Evolutionary conservation across 768 basidiomycete genomes (phyloP).

Genomic region (Mycena vitilis): DNA sequence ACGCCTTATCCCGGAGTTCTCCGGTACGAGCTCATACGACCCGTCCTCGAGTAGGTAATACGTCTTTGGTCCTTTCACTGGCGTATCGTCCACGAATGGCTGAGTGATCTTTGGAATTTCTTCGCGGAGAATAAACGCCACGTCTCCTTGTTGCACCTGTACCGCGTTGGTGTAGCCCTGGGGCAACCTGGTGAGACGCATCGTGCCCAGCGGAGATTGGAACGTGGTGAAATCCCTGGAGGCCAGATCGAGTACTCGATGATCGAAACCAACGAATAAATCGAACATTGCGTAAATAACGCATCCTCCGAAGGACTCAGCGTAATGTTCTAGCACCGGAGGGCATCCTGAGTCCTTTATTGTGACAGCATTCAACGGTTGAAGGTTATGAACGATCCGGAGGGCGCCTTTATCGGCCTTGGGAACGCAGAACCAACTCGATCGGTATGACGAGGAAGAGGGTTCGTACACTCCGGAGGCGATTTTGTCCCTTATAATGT

Average conservation of each 20-base stretch:
- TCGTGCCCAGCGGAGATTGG: background rate
- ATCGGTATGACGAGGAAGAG: background rate
- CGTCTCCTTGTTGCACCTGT: background rate
- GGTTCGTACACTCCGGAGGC: slow-evolving; percentile 4
- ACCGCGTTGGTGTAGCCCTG: too few species aligned
- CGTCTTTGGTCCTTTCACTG: background rate
- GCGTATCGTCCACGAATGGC: background rate
- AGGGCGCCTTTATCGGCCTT: slow-evolving; percentile 2
- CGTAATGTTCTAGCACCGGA: background rate
- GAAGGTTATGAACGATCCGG: background rate
- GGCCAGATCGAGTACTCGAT: background rate
- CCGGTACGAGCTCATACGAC: background rate
- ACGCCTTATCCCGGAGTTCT: background rate
- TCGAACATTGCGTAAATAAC: slow-evolving; percentile 9
- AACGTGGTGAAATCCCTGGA: slow-evolving; percentile 12
- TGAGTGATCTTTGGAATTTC: background rate
- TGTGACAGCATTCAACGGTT: background rate
- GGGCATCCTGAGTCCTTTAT: slow-evolving; percentile 5
- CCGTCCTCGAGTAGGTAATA: background rate
- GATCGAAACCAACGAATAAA: slow-evolving; percentile 14
- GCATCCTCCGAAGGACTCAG: background rate
- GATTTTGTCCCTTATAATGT: background rate
- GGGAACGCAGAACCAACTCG: slow-evolving; percentile 10
- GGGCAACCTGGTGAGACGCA: background rate
- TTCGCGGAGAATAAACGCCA: background rate